These are phyloP conservation scores for Wickerhamomyces ciferrii DNA, from an alignment of 805 yeast species.

Conservation along the genomic window DNA sequence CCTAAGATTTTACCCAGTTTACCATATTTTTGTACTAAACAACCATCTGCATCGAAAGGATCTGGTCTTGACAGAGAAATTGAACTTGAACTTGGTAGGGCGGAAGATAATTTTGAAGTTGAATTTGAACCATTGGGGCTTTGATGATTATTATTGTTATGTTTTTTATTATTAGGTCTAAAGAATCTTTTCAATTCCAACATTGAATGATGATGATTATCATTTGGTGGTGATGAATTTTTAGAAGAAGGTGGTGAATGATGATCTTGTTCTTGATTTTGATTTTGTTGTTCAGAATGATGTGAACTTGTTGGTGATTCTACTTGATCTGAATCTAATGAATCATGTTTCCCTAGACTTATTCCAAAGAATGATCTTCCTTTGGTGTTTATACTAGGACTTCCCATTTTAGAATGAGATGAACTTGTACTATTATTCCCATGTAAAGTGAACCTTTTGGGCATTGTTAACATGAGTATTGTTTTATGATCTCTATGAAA, in stretches of 20 bases:
- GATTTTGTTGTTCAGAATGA: slow-evolving; percentile 2
- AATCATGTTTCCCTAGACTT: slow-evolving; percentile 5
- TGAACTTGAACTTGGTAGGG: slow-evolving; percentile 2
- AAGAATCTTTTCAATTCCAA: slow-evolving; percentile 69
- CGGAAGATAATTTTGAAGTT: slow-evolving; percentile 12
- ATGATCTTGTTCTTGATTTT: slow-evolving; percentile 1
- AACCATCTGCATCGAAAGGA: slow-evolving; percentile 41
- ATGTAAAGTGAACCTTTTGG: neutral
- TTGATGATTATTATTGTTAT: neutral
- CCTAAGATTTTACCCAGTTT: slow-evolving; percentile 72
- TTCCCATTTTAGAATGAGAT: neutral
- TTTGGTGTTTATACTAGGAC: neutral
- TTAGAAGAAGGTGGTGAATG: neutral
- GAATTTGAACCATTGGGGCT: slow-evolving; percentile 6
- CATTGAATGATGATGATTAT: slow-evolving; percentile 41
- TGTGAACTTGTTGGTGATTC: neutral
- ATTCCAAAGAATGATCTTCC: slow-evolving; percentile 5
- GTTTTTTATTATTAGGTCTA: slow-evolving; percentile 41
- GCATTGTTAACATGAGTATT: neutral
- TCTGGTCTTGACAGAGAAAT: slow-evolving; percentile 6
- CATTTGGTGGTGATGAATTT: slow-evolving; percentile 1
- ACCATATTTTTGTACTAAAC: slow-evolving; percentile 58
- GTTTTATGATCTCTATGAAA: neutral
- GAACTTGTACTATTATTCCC: neutral
- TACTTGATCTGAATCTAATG: slow-evolving; percentile 5